Percentiles rank a stretch among this genome's conserved stretches.
phyloP scores from a whole-genome alignment of 116 monocot species.

The Phalaenopsis hybrid region DNA sequence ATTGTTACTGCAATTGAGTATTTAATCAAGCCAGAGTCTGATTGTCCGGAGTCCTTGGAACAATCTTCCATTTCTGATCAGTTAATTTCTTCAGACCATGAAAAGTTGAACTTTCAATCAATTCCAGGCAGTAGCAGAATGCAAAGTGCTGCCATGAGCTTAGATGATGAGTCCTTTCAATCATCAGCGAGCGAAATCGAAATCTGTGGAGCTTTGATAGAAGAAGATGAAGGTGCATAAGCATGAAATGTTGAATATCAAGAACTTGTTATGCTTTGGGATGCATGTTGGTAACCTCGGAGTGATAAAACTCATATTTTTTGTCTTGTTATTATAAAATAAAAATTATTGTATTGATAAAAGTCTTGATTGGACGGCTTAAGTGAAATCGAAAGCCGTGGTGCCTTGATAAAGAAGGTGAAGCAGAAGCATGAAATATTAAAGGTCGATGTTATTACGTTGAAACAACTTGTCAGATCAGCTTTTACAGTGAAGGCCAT shows the following conservation, averaged over 20 bases:
- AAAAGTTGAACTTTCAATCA: neutral
- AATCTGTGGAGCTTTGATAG: neutral
- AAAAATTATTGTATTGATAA: too few relatives aligned
- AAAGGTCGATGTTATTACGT: too few relatives aligned
- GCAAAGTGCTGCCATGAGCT: neutral
- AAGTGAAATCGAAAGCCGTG: too few relatives aligned
- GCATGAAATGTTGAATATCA: neutral
- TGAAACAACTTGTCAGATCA: too few relatives aligned
- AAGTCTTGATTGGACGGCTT: too few relatives aligned
- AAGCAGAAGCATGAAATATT: too few relatives aligned
- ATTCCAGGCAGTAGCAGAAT: neutral
- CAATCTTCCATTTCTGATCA: neutral
- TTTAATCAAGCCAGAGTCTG: slow-evolving; percentile 16
- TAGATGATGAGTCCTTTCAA: slow-evolving; percentile 8
- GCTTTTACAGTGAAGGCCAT: too few relatives aligned
- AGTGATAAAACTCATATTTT: neutral
- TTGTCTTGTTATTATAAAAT: neutral
- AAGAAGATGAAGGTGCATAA: neutral
- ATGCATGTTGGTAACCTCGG: neutral
- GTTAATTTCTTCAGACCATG: neutral
- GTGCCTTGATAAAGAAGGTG: too few relatives aligned
- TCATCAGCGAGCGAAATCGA: neutral
- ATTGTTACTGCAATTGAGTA: slow-evolving; percentile 89
- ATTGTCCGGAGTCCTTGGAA: neutral
- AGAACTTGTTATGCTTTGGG: neutral